Evolutionary conservation across 805 yeast genomes (phyloP), one percentile per base, ranked within the genome.

Genomic region (Nakazawaea ernobii): DNA sequence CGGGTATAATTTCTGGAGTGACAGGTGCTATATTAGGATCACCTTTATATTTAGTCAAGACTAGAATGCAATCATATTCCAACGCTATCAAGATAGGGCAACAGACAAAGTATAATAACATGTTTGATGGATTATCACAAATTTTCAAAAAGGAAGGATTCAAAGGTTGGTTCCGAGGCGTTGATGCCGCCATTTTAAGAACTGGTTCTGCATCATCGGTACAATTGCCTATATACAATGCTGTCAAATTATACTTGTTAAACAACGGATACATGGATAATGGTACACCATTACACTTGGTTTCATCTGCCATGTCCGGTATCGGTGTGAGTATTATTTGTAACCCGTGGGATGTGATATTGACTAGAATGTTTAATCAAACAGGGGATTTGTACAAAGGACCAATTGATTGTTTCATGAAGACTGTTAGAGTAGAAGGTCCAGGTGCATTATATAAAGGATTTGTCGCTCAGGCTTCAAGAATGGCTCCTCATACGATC

Each of bases 271-370:
- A 82, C 14, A 70, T 83, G 49, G 62, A 64, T 5, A 85, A 84
- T 36, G 88, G 91, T 30, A 75, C 91, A 1, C 71, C 74, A 2
- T 68, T 86, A 51, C 96, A 90, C 63, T 73, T 92, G 52, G 59
- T 75, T 9, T 79, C 96, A 1, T 79, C 90, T 38, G 80, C 91
- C 1, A 68, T 76, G 53, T 83, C 97, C 7, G 99, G 99, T 39
- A 62, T 90, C 36, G 97, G 96, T 56, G 98, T 94, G 30, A 91
- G 95, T 44, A 72, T 91, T 17, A 96, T 88, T 30, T 92, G 94
- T 97, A 94, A 91, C 63, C 98, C 99, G 13, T 90, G 96, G 80
- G 99, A 94, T 66, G 98, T 94, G 39, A 77, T 94, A 45, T 72
- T 94, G 67, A 94, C 99, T 1, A 80, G 99, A 70, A 84, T 94